A percentile compares a stretch with the other conserved stretches of the same genome.
Evolutionary conservation across 768 basidiomycete genomes (phyloP).

Genomic region (Kwoniella newhampshirensis): DNA sequence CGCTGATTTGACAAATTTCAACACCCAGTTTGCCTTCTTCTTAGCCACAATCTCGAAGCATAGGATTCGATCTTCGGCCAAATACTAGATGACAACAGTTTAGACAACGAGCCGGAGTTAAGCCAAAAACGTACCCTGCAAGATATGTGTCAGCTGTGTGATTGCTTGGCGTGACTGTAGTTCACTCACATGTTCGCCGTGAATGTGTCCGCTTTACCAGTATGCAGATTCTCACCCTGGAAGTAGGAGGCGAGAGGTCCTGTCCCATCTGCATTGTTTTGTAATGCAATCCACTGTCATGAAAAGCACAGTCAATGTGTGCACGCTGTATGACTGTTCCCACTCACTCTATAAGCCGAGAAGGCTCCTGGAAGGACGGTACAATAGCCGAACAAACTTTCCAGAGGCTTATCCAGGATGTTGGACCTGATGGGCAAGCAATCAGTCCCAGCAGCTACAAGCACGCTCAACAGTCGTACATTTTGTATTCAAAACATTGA

Average conservation of each 20-base stretch:
- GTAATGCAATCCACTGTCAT: conserved; percentile 71
- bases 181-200: conserved; percentile 53
- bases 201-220: conserved; percentile 53
- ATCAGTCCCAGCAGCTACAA: too few species aligned
- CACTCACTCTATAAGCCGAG: conserved; percentile 65
- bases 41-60: conserved; percentile 54
- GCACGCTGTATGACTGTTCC: background rate
- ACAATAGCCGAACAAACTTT: conserved; percentile 61
- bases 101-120: background rate
- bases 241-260: conserved; percentile 91
- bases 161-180: background rate
- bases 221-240: conserved; percentile 78
- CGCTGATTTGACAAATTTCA: conserved; percentile 60
- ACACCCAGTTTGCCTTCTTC: conserved; percentile 46
- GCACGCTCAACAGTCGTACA: conserved; percentile 46
- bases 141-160: conserved; percentile 9
- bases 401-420: conserved; percentile 91
- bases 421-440: conserved; percentile 60
- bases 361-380: conserved; percentile 81
- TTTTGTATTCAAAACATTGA: conserved; percentile 93
- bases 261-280: conserved; percentile 80
- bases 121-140: conserved; percentile 16
- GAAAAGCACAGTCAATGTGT: conserved; percentile 1
- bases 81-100: conserved; percentile 30
- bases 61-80: conserved; percentile 53